Percentiles rank a stretch among this genome's conserved stretches.
phyloP scores from a whole-genome alignment of 148 eudicot genomes.

The Arbutus unedo region DNA sequence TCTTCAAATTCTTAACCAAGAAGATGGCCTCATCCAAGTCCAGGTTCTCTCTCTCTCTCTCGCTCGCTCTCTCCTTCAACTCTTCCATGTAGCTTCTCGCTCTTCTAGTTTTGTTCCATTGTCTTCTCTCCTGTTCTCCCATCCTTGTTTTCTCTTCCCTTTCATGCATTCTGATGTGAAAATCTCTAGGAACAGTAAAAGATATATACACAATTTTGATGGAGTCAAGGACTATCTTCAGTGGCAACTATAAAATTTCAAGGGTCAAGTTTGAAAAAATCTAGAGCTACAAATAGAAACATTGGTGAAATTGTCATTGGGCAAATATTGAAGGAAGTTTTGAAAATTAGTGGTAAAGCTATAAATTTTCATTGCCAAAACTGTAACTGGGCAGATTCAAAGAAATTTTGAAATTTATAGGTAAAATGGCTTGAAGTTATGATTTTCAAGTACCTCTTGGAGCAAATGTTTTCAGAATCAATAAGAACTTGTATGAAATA shows the following conservation, averaged over 20 bases:
- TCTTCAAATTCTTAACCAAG: slow-evolving; percentile 87
- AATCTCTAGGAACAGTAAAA: not conserved
- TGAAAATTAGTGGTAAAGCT: not conserved
- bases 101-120: not conserved
- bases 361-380: not conserved
- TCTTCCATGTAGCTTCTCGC: not conserved
- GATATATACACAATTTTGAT: not conserved
- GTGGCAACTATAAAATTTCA: not conserved
- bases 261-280: not conserved
- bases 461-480: not conserved
- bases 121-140: not conserved
- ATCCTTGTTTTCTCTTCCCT: not conserved
- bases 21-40: slow-evolving; percentile 90
- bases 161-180: not conserved
- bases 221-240: not conserved
- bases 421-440: not conserved
- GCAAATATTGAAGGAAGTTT: not conserved
- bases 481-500: not conserved
- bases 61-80: not conserved
- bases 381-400: not conserved
- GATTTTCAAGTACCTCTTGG: not conserved
- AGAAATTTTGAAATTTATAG: not conserved
- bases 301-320: not conserved
- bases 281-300: not conserved
- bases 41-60: slow-evolving; percentile 50